Percentiles rank a stretch among this genome's conserved stretches.
These are phyloP conservation scores for Amniculicola lignicola DNA, from an alignment of 495 filamentous ascomycete genomes.

Conservation along the genomic window DNA sequence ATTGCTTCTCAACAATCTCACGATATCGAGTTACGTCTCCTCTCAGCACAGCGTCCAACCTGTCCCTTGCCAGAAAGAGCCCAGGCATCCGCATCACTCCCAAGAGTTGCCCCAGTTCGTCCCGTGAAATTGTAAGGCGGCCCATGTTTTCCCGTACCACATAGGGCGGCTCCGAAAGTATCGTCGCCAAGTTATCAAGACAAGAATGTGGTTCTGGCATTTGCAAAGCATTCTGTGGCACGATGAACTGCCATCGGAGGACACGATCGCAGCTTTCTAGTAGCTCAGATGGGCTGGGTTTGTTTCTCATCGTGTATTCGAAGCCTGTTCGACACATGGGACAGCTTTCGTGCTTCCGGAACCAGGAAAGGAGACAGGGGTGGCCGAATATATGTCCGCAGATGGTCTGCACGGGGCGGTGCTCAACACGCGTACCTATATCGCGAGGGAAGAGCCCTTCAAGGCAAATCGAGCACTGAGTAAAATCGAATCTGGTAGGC, in stretches of 20 bases:
- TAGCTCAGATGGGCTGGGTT: background rate
- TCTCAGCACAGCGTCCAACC: slow-evolving; percentile 3
- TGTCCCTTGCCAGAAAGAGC: slow-evolving; percentile 1
- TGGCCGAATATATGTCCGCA: slow-evolving; percentile 16
- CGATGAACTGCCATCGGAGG: background rate
- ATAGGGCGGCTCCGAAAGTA: background rate
- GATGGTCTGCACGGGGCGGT: slow-evolving; percentile 6
- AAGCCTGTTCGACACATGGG: slow-evolving; percentile 7
- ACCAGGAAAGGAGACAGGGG: slow-evolving; percentile 1
- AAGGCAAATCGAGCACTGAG: slow-evolving; percentile 2
- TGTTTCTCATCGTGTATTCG: background rate
- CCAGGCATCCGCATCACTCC: background rate
- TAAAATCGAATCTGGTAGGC: background rate
- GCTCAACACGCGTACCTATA: background rate
- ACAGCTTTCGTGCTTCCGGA: background rate
- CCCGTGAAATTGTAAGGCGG: background rate
- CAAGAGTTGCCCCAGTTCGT: background rate
- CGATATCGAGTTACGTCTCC: background rate
- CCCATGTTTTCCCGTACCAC: background rate
- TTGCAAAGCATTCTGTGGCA: background rate
- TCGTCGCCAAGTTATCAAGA: background rate
- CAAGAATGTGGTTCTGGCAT: slow-evolving; percentile 1
- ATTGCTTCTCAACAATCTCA: background rate
- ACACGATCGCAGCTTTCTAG: background rate
- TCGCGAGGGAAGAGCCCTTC: background rate